Conservation (phyloP, 1,284 basidiomycete genomes). For the Serendipita sp. region DNA sequence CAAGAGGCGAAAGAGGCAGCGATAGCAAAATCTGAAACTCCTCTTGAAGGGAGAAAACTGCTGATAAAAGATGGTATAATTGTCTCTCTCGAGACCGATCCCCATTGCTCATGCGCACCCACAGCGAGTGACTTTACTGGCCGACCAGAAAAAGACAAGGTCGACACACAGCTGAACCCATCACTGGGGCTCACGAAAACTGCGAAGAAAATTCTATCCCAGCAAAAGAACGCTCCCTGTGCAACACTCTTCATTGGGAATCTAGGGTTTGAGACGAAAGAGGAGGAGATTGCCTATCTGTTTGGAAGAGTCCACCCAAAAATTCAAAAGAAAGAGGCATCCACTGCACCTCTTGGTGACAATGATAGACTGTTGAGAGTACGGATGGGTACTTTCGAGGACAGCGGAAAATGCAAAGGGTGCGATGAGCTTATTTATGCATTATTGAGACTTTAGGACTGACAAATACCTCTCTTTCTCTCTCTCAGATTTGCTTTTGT, state of each 20-base stretch:
- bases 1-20: constrained; percentile 60
- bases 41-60: constrained; percentile 72
- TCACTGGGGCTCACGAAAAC: constrained; percentile 44
- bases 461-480: neutral
- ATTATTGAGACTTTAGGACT: neutral
- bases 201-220: constrained; percentile 66
- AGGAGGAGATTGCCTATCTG: constrained; percentile 32
- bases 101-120: constrained; percentile 11
- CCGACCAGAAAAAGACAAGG: constrained; percentile 32
- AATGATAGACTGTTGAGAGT: constrained; percentile 68
- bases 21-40: constrained; percentile 67
- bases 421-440: constrained; percentile 25
- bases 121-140: constrained; percentile 61
- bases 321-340: constrained; percentile 24
- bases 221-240: constrained; percentile 70
- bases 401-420: constrained; percentile 91
- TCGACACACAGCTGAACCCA: constrained; percentile 18
- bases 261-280: constrained; percentile 73
- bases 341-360: constrained; percentile 15
- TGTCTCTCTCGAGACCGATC: constrained; percentile 19
- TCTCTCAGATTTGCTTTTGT: constrained; percentile 76
- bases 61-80: constrained; percentile 79
- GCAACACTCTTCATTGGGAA: constrained; percentile 84
- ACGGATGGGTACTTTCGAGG: constrained; percentile 90
- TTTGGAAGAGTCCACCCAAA: constrained; percentile 60